Evolutionary conservation across 2,329 filamentous ascomycete genomes (phyloP).

Genomic region (Seiridium cupressi): DNA sequence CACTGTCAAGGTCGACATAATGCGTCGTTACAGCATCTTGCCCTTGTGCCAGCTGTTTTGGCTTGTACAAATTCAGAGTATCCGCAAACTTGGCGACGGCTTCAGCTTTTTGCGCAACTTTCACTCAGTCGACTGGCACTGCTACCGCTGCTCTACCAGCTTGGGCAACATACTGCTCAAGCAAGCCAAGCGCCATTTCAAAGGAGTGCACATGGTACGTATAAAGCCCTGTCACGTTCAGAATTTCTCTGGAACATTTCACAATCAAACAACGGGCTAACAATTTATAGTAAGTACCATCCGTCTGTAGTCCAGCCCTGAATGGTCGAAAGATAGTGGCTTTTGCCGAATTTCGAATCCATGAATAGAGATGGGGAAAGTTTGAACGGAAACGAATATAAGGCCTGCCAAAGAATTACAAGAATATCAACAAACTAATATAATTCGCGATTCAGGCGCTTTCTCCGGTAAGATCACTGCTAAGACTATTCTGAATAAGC

Average conservation of each 20-base stretch:
- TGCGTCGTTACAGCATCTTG: constrained; percentile 1
- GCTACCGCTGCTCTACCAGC: constrained; percentile 21
- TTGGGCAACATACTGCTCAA: constrained; percentile 21
- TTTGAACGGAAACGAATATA: too few relatives aligned
- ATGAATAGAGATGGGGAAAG: too few relatives aligned
- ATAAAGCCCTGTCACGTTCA: too few relatives aligned
- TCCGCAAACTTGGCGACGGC: constrained; percentile 27
- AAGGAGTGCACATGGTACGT: constrained; percentile 23
- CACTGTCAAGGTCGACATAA: background rate
- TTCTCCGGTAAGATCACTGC: constrained; percentile 16
- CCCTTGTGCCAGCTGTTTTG: constrained; percentile 12
- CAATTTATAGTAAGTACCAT: too few relatives aligned
- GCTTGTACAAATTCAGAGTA: constrained; percentile 31
- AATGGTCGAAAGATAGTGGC: too few relatives aligned
- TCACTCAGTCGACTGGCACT: constrained; percentile 25
- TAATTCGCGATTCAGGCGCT: constrained; percentile 9
- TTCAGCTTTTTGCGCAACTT: constrained; percentile 31
- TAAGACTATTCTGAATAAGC: background rate
- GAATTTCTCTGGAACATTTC: too few relatives aligned
- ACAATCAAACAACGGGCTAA: too few relatives aligned
- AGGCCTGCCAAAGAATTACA: too few relatives aligned
- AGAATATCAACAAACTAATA: too few relatives aligned
- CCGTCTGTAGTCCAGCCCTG: too few relatives aligned
- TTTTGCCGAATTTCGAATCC: too few relatives aligned
- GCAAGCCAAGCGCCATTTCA: constrained; percentile 25